A percentile compares a stretch with the other conserved stretches of the same genome.
Conservation (phyloP, 352 stramenopile species). For the Pythium grandisporangium region DNA sequence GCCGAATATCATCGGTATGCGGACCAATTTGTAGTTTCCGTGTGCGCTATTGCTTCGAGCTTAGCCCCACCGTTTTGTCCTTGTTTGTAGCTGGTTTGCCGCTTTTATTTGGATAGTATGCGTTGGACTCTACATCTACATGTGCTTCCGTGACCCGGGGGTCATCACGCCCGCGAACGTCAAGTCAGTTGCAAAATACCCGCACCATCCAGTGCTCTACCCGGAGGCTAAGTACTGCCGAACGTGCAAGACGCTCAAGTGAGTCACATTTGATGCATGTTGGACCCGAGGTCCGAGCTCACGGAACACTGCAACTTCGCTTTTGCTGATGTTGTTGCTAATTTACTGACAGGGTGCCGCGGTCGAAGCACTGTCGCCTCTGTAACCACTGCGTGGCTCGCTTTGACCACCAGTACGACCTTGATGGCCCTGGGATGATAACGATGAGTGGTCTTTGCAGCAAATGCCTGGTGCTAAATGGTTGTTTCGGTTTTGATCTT, state of each 20-base stretch:
- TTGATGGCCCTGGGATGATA: slow-evolving; percentile 1
- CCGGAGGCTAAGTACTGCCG: slow-evolving; percentile 70
- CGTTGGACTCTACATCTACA: slow-evolving; percentile 50
- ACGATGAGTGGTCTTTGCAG: background rate
- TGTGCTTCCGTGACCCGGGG: slow-evolving; percentile 69
- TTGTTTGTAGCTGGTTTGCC: slow-evolving; percentile 25
- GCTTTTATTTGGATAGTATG: slow-evolving; percentile 44
- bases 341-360: slow-evolving; percentile 57
- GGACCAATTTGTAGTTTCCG: no score
- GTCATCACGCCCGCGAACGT: slow-evolving; percentile 52
- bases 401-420: slow-evolving; percentile 89
- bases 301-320: background rate
- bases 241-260: slow-evolving; percentile 87
- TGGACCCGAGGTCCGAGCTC: background rate
- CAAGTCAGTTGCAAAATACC: slow-evolving; percentile 45
- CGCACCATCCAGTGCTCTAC: slow-evolving; percentile 72
- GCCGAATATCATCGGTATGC: slow-evolving; percentile 51
- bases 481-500: background rate
- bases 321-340: background rate
- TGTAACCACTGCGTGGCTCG: slow-evolving; percentile 83
- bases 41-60: no score
- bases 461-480: slow-evolving; percentile 1
- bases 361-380: slow-evolving; percentile 86
- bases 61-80: no score
- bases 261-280: slow-evolving; percentile 5